A percentile compares a stretch with the other conserved stretches of the same genome.
Evolutionary conservation across 2,329 filamentous ascomycete genomes (phyloP).

Genomic region (Talaromyces sp.): DNA sequence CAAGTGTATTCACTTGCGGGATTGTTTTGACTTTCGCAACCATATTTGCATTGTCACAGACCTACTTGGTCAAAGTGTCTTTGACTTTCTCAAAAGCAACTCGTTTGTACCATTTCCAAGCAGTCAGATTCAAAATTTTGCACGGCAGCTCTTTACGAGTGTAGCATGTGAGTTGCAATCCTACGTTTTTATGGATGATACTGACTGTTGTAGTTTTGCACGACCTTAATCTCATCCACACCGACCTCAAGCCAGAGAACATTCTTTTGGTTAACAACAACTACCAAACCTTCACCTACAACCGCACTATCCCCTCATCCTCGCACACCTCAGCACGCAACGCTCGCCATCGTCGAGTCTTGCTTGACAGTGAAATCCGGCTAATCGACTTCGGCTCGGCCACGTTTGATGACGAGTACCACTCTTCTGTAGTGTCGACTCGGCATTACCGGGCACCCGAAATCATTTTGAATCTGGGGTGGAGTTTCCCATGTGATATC

Average conservation of each 20-base stretch:
- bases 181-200: conserved; percentile 10
- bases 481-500: conserved; percentile 64
- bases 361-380: conserved; percentile 61
- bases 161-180: conserved; percentile 75
- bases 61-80: conserved; percentile 86
- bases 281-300: conserved; percentile 66
- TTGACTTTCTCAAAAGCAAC: conserved; percentile 96
- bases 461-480: conserved; percentile 62
- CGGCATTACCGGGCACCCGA: conserved; percentile 63
- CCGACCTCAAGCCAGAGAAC: conserved; percentile 66
- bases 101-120: conserved; percentile 95
- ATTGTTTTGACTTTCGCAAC: conserved; percentile 95
- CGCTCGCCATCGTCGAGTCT: conserved; percentile 57
- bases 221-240: conserved; percentile 95
- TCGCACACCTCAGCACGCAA: conserved; percentile 53
- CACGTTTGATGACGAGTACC: conserved; percentile 64
- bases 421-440: conserved; percentile 63
- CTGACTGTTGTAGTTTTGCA: conserved; percentile 65
- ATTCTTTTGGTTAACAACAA: conserved; percentile 60
- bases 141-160: conserved; percentile 92
- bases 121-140: conserved; percentile 96
- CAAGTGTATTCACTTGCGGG: conserved; percentile 90
- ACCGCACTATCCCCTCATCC: conserved; percentile 61
- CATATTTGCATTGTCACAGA: conserved; percentile 86
- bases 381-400: conserved; percentile 64